Base-by-base conservation (phyloP, 2,329 filamentous ascomycete genomes). In the Cladophialophora yegresii region DNA sequence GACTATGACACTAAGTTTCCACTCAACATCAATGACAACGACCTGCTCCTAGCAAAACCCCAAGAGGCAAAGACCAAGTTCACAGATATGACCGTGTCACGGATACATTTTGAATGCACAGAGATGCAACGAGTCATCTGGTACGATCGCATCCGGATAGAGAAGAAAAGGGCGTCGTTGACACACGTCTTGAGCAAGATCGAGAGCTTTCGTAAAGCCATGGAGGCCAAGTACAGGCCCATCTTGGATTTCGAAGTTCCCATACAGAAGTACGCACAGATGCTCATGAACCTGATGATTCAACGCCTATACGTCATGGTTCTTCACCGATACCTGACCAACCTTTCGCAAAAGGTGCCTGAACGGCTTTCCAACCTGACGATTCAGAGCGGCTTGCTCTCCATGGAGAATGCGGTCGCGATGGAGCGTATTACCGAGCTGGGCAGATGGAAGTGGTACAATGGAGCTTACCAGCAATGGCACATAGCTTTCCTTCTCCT, bases 1-100 rank as follows among this genome's bases (percentile, higher is more conserved):
- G 89, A 92, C 71, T 92, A 88, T 74, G 89, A 91, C 70, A 91
- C 89, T 0, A 85, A 84, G 65, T 82, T 91, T 28, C 90, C 90
- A 0, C 77, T 89, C 10, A 91, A 92, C 72, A 84, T 89, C 65
- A 82, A 91, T 66, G 89, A 92, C 68, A 77, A 79, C 1, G 85
- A 89, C 58, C 78, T 92, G 5, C 77, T 78, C 2, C 71, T 73
- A 0, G 77, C 76, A 1, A 78, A 75, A 1, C 77, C 77, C 0
- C 78, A 80, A 64, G 79, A 85, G 54, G 50, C 62, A 40, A 78
- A 79, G 13, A 79, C 82, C 20, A 56, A 59, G 32, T 92, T 87
- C 82, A 91, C 89, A 0, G 85, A 89, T 50, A 86, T 86, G 74
- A 88, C 89, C 2, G 81, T 90, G 33, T 80, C 84, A 1, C 80